Percentiles rank a stretch among this genome's conserved stretches.
These are phyloP conservation scores for Magnolia changhungtana DNA, from an alignment of 164 flowering plant species.

Conservation along the genomic window DNA sequence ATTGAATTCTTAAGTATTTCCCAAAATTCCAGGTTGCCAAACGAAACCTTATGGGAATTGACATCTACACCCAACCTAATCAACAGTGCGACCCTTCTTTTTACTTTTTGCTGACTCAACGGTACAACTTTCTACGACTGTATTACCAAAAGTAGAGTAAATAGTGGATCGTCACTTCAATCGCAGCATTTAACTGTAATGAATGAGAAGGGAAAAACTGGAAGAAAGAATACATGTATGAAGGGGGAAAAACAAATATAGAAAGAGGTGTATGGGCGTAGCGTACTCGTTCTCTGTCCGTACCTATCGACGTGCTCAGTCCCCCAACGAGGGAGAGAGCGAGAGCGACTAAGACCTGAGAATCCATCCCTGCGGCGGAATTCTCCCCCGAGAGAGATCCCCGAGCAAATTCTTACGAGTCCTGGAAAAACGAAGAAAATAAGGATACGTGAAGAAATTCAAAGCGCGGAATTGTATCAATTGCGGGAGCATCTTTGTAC, in stretches of 20 bases:
- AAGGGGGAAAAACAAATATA: neutral
- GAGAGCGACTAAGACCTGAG: constrained; percentile 79
- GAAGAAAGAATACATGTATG: neutral
- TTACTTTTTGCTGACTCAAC: neutral
- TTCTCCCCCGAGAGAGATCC: neutral
- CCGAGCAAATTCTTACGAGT: neutral
- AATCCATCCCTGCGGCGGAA: constrained; percentile 44
- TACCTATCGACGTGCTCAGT: constrained; percentile 77
- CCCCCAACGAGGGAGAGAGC: constrained; percentile 80
- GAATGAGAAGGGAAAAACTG: neutral
- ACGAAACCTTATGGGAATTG: no score
- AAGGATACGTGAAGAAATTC: no score
- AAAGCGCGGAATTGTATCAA: no score
- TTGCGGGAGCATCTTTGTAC: no score
- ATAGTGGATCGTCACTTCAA: neutral
- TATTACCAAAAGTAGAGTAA: neutral
- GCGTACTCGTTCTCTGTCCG: neutral
- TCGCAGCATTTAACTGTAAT: neutral
- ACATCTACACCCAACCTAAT: no score
- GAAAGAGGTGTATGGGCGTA: neutral
- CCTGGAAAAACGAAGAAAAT: no score
- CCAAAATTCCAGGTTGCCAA: no score
- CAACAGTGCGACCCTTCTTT: neutral
- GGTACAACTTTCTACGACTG: neutral
- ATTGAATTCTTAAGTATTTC: no score